Evolutionary conservation across 768 basidiomycete species (phyloP).

Genomic region (Auriculariales sp.): DNA sequence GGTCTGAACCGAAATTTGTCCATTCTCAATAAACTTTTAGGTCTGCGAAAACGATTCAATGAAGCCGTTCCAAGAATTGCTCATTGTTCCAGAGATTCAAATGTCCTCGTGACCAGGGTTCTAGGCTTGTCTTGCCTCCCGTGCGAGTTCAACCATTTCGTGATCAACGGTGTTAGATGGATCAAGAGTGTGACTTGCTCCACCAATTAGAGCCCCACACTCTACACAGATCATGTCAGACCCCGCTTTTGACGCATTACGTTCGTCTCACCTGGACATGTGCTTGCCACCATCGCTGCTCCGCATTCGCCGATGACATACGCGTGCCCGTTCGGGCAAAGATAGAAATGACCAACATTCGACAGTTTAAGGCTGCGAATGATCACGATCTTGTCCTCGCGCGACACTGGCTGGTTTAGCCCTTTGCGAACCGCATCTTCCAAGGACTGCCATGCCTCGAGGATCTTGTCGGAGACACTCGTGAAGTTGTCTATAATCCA

Average conservation of each 20-base stretch:
- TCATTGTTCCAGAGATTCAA: too few species aligned
- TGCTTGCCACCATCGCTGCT: neutral
- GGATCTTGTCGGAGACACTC: slow-evolving; percentile 20
- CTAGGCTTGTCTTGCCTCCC: too few species aligned
- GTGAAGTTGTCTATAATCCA: slow-evolving; percentile 28
- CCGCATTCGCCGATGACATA: neutral
- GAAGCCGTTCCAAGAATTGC: too few species aligned
- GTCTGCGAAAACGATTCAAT: too few species aligned
- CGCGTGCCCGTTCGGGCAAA: neutral
- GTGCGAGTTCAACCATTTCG: too few species aligned
- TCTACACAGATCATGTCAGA: too few species aligned
- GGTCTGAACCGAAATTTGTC: too few species aligned
- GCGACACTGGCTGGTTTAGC: slow-evolving; percentile 37
- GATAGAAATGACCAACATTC: slow-evolving; percentile 31
- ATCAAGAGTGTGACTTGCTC: neutral
- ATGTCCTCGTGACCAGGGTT: too few species aligned
- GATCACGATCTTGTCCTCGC: slow-evolving; percentile 36
- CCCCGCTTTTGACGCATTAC: too few species aligned
- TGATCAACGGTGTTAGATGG: neutral
- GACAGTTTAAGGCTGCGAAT: slow-evolving; percentile 17
- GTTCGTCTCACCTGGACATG: too few species aligned
- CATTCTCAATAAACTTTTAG: too few species aligned
- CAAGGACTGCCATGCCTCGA: slow-evolving; percentile 32
- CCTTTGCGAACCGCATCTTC: slow-evolving; percentile 23
- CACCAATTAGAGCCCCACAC: neutral